Percentiles rank a stretch among this genome's conserved stretches.
These are phyloP conservation scores for Thelonectria discophora DNA, from an alignment of 2,329 filamentous ascomycete genomes.

Conservation along the genomic window DNA sequence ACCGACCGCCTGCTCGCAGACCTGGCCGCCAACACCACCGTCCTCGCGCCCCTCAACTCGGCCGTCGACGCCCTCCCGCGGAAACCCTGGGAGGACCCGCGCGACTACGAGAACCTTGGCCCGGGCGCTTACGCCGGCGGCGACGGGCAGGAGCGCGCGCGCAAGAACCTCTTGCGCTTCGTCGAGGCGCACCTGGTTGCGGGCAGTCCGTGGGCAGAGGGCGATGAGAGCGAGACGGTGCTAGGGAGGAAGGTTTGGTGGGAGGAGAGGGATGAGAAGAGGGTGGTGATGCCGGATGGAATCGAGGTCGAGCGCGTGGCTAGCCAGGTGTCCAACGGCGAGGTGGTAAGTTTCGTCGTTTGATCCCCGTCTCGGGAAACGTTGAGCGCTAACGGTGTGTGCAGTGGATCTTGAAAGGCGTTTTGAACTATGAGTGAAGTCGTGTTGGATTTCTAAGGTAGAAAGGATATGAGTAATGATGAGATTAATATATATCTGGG, in stretches of 20 bases:
- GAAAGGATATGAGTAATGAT: constrained; percentile 20
- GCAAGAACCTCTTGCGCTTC: constrained; percentile 79
- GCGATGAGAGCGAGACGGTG: constrained; percentile 71
- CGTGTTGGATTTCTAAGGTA: neutral
- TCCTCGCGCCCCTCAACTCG: constrained; percentile 87
- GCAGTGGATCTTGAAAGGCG: constrained; percentile 72
- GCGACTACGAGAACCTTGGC: constrained; percentile 75
- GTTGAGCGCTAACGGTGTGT: neutral
- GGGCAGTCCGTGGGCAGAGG: constrained; percentile 77
- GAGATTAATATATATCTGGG: constrained; percentile 11
- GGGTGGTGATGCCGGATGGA: constrained; percentile 79
- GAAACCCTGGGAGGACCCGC: constrained; percentile 86
- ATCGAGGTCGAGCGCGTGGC: constrained; percentile 80
- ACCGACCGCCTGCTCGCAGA: constrained; percentile 76
- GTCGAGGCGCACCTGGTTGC: constrained; percentile 87
- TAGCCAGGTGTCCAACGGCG: constrained; percentile 83
- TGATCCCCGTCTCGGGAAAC: neutral
- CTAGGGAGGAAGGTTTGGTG: constrained; percentile 78
- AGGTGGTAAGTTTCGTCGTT: constrained; percentile 64
- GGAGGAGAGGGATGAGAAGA: constrained; percentile 74
- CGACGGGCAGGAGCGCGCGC: constrained; percentile 78
- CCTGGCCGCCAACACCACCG: constrained; percentile 74
- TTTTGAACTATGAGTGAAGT: constrained; percentile 55
- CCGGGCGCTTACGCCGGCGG: constrained; percentile 78
- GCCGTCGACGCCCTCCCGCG: constrained; percentile 79